These are phyloP conservation scores for Oehlia diaphana DNA, from an alignment of 192 early-diverging fungal genomes.

Conservation along the genomic window DNA sequence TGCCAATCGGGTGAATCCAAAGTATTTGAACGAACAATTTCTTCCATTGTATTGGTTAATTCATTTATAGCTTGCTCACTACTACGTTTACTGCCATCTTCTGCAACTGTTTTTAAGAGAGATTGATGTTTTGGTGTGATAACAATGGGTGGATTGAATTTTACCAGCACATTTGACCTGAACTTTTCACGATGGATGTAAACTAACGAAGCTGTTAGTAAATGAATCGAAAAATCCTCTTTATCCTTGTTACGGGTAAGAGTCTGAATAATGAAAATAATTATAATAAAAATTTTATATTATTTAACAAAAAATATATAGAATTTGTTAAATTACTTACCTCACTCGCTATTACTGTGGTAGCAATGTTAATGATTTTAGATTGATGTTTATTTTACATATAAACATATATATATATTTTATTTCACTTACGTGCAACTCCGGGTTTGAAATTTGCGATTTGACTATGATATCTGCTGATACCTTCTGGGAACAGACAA, in stretches of 20 bases:
- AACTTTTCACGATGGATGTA: constrained; percentile 46
- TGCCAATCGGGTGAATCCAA: constrained; percentile 41
- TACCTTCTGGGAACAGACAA: constrained; percentile 45
- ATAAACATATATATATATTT: too few relatives aligned
- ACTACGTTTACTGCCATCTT: constrained; percentile 23
- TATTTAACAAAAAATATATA: background rate
- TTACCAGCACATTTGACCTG: constrained; percentile 43
- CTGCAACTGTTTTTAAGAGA: constrained; percentile 31
- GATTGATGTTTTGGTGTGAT: constrained; percentile 40
- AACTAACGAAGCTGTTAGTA: constrained; percentile 41
- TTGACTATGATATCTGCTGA: constrained; percentile 38
- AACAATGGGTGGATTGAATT: constrained; percentile 42
- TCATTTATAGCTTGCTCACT: constrained; percentile 35
- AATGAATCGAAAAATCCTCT: constrained; percentile 37
- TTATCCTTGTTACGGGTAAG: constrained; percentile 36
- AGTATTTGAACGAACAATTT: constrained; percentile 36
- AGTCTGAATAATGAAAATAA: constrained; percentile 18
- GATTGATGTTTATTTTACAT: background rate
- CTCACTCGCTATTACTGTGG: constrained; percentile 40
- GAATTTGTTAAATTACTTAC: constrained; percentile 27
- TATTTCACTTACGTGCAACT: constrained; percentile 25
- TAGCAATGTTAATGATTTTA: background rate
- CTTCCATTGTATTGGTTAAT: constrained; percentile 37
- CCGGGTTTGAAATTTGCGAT: constrained; percentile 42
- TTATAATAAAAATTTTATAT: background rate